Conservation (phyloP, 2,329 filamentous ascomycete species). For the Metarhizium guizhouense region DNA sequence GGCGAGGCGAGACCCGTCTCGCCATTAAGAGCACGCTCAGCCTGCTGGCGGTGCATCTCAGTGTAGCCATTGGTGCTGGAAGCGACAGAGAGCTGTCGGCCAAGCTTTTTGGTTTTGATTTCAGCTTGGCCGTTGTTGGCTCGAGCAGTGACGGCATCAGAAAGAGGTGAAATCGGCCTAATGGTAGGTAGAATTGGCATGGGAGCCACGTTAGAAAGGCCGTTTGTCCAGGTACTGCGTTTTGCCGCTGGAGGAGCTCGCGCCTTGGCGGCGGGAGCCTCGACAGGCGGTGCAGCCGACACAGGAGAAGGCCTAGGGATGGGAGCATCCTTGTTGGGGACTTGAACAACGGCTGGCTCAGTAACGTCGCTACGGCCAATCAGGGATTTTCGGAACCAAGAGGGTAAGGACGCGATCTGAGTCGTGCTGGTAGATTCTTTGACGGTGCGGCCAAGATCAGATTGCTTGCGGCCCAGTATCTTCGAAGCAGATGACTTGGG, state of each 20-base stretch:
- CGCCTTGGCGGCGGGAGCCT: constrained; percentile 26
- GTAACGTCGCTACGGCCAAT: constrained; percentile 69
- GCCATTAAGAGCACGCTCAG: constrained; percentile 82
- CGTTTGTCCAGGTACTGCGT: constrained; percentile 89
- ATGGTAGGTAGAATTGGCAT: constrained; percentile 97
- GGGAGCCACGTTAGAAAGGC: constrained; percentile 68
- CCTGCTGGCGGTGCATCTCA: constrained; percentile 81
- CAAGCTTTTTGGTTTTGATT: constrained; percentile 74
- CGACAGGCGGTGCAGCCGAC: constrained; percentile 30
- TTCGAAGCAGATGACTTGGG: constrained; percentile 85
- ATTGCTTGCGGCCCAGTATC: constrained; percentile 82
- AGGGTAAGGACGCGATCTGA: constrained; percentile 70
- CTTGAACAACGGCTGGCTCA: constrained; percentile 41
- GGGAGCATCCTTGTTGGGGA: constrained; percentile 36
- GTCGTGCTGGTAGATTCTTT: constrained; percentile 49
- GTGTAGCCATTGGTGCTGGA: constrained; percentile 91
- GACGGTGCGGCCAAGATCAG: constrained; percentile 61
- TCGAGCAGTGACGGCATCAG: constrained; percentile 84
- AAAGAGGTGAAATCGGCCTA: constrained; percentile 90
- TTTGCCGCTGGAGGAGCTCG: constrained; percentile 52
- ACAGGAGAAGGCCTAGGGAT: constrained; percentile 37
- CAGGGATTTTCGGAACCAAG: constrained; percentile 94
- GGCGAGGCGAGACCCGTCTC: constrained; percentile 68
- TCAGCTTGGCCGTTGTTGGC: constrained; percentile 59
- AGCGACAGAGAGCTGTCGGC: constrained; percentile 83